Base-by-base conservation (phyloP, 768 basidiomycete genomes). In the Pleurotus cornucopiae region DNA sequence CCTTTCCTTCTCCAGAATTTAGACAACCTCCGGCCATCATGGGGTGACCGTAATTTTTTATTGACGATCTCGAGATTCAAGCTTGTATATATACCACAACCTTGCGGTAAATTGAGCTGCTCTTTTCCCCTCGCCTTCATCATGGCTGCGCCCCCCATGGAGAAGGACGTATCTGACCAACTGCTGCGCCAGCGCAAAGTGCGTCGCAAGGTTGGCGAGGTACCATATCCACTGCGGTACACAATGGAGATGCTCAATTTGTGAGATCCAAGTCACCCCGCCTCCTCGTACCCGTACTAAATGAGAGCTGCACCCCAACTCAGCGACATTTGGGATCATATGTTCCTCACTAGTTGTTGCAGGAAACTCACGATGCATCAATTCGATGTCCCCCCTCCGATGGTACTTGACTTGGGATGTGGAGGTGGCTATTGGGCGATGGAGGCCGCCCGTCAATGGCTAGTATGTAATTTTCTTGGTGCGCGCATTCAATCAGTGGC, bases 291-390 rank as follows among this genome's bases (percentile, higher is more conserved):
- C 30, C 30, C 9, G 3, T 34, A 34, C 30, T 34, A 34, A 34
- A 25, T 25, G 23, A 25, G 30, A 7, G 30, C 30, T 34, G 30
- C 21, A 47, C 51, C 57, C 13, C 30, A 49, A 30, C 21, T 30
- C 57, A 90, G 88, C 60, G 85, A 89, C 60, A 81, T 81, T 46
- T 90, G 88, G 87, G 81, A 88, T 63, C 77, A 81, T 56, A 78
- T 87, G 77, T 86, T 88, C 67, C 69, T 85, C 60, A 70, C 70
- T 37, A 76, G 65, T 53, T 83, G 73, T 60, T 80, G 65, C 58
- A 63, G 72, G 48, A 71, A 76, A 16, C 63, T 86, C 30, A 83
- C 88, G 0, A 73, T 83, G 57, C 77, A 83, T 61, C 70, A 75
- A 44, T 84, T 85, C 49, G 70, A 75, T 6, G 63, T 62, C 0